phyloP scores from a whole-genome alignment of 495 filamentous ascomycete species.

The Friedmanniomyces endolithicus region DNA sequence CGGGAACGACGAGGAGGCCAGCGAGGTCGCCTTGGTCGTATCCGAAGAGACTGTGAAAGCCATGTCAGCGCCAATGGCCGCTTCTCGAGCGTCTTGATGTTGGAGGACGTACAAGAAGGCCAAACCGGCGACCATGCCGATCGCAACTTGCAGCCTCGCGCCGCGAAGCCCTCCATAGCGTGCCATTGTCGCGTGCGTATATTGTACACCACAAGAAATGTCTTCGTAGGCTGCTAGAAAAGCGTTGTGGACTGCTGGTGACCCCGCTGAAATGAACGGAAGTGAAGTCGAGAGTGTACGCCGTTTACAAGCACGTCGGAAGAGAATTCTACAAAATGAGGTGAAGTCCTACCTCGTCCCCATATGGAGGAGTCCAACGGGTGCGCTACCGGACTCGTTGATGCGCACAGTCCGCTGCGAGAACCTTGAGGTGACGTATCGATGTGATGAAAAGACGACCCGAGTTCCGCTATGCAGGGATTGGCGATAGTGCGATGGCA shows the following conservation, averaged over 20 bases:
- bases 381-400: conserved; percentile 1
- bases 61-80: not conserved
- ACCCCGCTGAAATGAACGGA: not conserved
- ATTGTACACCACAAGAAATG: not conserved
- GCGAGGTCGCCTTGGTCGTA: conserved; percentile 24
- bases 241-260: not conserved
- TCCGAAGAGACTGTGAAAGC: conserved; percentile 16
- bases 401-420: conserved; percentile 3
- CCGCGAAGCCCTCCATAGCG: conserved; percentile 15
- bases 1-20: conserved; percentile 15
- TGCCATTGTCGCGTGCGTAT: not conserved
- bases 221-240: not conserved
- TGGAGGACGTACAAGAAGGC: conserved; percentile 12
- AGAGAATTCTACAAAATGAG: not conserved
- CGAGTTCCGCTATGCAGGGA: not conserved
- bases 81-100: not conserved
- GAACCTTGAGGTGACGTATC: not conserved
- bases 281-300: not conserved
- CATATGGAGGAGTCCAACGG: not conserved
- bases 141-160: conserved; percentile 9
- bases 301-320: not conserved
- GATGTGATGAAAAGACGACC: not conserved
- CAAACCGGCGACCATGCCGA: conserved; percentile 15
- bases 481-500: not conserved
- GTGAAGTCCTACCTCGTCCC: not conserved